Conservation (phyloP, 441 rosid genomes). For the Eutrema salsugineum region DNA sequence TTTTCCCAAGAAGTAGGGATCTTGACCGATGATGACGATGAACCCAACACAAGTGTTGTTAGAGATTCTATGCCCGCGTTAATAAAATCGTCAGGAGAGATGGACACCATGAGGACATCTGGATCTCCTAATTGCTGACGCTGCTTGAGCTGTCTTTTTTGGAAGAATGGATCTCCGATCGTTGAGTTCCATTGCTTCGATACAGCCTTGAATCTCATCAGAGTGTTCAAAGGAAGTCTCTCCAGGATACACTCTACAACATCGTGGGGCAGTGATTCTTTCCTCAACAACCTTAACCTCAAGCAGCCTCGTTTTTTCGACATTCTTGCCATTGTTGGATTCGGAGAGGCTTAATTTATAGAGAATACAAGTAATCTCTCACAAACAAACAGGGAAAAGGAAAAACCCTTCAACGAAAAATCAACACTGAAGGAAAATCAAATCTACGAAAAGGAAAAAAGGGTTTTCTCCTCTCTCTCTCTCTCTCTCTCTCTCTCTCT, state of each 20-base stretch:
- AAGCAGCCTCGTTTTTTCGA: neutral
- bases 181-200: constrained; percentile 1
- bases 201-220: neutral
- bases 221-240: neutral
- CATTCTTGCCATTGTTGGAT: too few relatives aligned
- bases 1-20: neutral
- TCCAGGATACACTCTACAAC: neutral
- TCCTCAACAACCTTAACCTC: neutral
- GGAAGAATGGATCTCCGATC: neutral
- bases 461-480: too few relatives aligned
- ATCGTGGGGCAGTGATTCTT: neutral
- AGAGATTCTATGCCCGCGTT: neutral
- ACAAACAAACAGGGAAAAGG: too few relatives aligned
- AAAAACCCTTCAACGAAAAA: too few relatives aligned
- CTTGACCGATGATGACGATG: neutral
- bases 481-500: too few relatives aligned
- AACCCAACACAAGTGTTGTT: constrained; percentile 1
- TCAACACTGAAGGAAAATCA: too few relatives aligned
- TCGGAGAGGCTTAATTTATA: too few relatives aligned
- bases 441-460: too few relatives aligned
- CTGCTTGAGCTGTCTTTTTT: neutral
- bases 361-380: too few relatives aligned
- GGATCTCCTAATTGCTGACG: neutral
- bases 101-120: neutral
- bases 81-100: neutral